Evolutionary conservation across 192 early-diverging fungal species (phyloP), one percentile per base, ranked within the genome.

Genomic region (Backusella australiensis): DNA sequence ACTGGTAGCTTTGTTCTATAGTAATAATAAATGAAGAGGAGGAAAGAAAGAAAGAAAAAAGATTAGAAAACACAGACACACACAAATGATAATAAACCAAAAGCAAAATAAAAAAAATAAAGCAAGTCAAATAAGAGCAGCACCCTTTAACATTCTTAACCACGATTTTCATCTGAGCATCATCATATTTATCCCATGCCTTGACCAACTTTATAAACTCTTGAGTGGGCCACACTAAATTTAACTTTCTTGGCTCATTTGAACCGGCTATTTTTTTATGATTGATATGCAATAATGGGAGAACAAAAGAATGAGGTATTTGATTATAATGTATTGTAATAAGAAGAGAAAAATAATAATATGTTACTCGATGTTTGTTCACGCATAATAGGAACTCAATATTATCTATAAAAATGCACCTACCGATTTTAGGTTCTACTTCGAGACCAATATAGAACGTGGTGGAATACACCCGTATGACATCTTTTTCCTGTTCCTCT

Each of bases 381-480:
- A 21, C 19, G n/a, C 19, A 49, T 49, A n/a, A 32, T 32, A 32
- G 32, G 15, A 49, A n/a, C n/a, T 0, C 4, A n/a, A 49, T 49
- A 49, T n/a, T 6, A 29, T 68, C 1, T n/a, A 38, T 68, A 21
- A 68, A 70, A n/a, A 69, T 21, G 46, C 34, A 69, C 67, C 34
- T 80, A 84, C 86, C 82, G 78, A 88, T 79, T 72, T 87, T 89
- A 26, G 88, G 82, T 41, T 87, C 85, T 34, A 96, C 86, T 36
- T 84, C 78, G 17, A 99, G 78, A 2, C 97, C 98, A 80, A 99
- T 89, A 78, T 98, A 98, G 78, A 97, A 98, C 15, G 90, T 90
- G 5, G 96, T 93, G 3, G 93, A 93, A 73, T 90, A 91, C 17
- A 95, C 83, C 12, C 82, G 82, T 21, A 75, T 74, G 21, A 81